Base-by-base conservation (phyloP, 306 rosid genomes). In the Cicer yamashitae region DNA sequence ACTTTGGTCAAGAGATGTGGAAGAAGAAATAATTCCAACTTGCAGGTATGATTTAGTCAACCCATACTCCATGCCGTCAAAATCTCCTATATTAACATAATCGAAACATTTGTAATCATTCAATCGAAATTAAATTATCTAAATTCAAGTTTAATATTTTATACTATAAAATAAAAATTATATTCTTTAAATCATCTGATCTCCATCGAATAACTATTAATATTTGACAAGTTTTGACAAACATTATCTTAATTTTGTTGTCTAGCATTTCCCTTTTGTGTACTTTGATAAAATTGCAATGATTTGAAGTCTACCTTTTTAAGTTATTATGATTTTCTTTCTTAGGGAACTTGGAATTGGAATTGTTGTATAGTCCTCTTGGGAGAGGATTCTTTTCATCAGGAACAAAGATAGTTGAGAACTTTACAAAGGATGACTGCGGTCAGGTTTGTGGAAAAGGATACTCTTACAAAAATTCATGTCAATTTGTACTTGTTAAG, bases 281-380 rank as follows among this genome's bases (percentile, higher is more conserved):
- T n/a, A n/a, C n/a, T n/a, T 14, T 7, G 8, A 11, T 34, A 44
- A 75, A 22, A n/a, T 37, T 34, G 15, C 2, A 9, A 18, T 34
- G 8, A 37, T 40, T 40, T 22, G 10, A 44, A 0, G 7, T 66
- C 2, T 40, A 25, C n/a, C 13, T 14, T 8, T 1, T 1, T 52
- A n/a, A 52, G 40, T 73, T 52, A 14, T 62, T 52, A 14, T 57
- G 50, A 73, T 37, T 11, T 37, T 0, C 12, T 11, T 15, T 77
- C 2, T 13, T 79, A 86, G 90, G 56, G 90, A 86, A 39, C 83
- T 87, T 1, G 90, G 90, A 43, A 87, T 86, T 39, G 96, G 92
- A 37, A 88, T 90, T 52, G 91, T 90, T 64, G 84, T 88, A 88
- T 70, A 86, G 93, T 77, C 93, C 91, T 77, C 84, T 88, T 14